These are phyloP conservation scores for Penicillium aurantiogriseum DNA, from an alignment of 2,329 filamentous ascomycete species.

Conservation along the genomic window DNA sequence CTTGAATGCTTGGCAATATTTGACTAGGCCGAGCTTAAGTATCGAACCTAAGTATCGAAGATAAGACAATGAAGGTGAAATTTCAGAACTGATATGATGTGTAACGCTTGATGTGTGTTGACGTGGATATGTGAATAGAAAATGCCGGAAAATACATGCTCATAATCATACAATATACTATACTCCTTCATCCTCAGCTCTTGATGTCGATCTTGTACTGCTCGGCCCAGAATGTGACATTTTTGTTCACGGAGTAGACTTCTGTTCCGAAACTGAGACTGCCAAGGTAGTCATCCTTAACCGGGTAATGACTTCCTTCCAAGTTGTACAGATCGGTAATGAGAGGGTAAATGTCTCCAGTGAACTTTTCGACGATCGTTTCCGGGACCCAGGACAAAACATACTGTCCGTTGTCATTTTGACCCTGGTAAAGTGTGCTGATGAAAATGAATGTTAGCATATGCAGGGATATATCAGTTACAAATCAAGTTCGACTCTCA, in stretches of 20 bases:
- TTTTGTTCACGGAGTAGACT: constrained; percentile 44
- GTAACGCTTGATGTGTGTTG: constrained; percentile 5
- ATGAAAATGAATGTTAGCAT: constrained; percentile 3
- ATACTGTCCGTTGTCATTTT: constrained; percentile 44
- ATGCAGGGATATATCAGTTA: not conserved
- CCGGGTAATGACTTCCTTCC: constrained; percentile 39
- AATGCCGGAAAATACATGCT: not conserved
- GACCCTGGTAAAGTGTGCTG: constrained; percentile 19
- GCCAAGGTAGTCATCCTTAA: constrained; percentile 49
- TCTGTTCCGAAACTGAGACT: constrained; percentile 55
- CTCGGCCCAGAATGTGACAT: constrained; percentile 52
- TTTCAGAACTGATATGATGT: not conserved
- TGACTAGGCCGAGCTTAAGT: too few relatives aligned
- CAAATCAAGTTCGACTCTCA: not conserved
- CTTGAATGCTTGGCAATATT: not conserved
- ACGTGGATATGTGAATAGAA: not conserved
- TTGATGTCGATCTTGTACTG: constrained; percentile 32
- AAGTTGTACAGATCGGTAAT: constrained; percentile 43
- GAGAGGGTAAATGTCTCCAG: constrained; percentile 50
- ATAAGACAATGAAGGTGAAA: not conserved
- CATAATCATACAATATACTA: constrained; percentile 6
- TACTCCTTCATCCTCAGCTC: constrained; percentile 4
- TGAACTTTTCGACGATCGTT: constrained; percentile 41
- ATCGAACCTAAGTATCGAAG: not conserved
- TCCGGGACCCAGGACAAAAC: constrained; percentile 54